phyloP scores from a whole-genome alignment of 2,329 filamentous ascomycete species.

The Phyllachora maydis region DNA sequence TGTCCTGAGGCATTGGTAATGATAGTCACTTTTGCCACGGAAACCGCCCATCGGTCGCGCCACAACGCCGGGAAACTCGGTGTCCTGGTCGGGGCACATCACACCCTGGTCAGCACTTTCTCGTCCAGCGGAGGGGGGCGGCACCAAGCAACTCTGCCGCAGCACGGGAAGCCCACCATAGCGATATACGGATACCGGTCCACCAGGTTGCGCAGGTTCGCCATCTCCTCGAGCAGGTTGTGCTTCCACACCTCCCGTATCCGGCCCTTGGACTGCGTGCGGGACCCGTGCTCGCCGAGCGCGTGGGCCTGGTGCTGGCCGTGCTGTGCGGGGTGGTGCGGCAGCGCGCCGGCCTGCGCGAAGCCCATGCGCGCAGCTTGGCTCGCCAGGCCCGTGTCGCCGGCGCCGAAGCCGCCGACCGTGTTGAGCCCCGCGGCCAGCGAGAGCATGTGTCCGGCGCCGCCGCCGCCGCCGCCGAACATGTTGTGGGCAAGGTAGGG shows the following conservation, averaged over 20 bases:
- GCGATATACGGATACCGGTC: slow-evolving; percentile 90
- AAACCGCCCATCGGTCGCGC: slow-evolving; percentile 90
- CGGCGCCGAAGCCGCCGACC: slow-evolving; percentile 22
- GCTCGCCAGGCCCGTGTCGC: slow-evolving; percentile 56
- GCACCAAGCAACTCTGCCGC: no score
- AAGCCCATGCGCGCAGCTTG: slow-evolving; percentile 82
- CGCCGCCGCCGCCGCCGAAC: no score
- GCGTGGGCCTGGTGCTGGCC: slow-evolving; percentile 6
- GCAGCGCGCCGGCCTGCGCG: slow-evolving; percentile 43
- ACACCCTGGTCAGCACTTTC: slow-evolving; percentile 1
- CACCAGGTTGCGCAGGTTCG: slow-evolving; percentile 57
- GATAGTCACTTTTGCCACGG: slow-evolving; percentile 87
- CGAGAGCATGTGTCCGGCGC: slow-evolving; percentile 33
- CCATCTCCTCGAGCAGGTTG: slow-evolving; percentile 85
- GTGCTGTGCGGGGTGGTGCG: slow-evolving; percentile 35
- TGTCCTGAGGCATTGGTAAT: slow-evolving; percentile 91
- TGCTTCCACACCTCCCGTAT: slow-evolving; percentile 95
- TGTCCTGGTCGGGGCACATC: slow-evolving; percentile 41
- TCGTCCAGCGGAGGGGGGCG: background rate
- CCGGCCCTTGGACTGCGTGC: slow-evolving; percentile 40
- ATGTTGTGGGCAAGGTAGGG: no score
- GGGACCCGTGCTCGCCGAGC: slow-evolving; percentile 32
- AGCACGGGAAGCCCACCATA: slow-evolving; percentile 46
- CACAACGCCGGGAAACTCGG: slow-evolving; percentile 95
- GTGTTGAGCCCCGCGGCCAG: slow-evolving; percentile 33